Percentiles rank a stretch among this genome's conserved stretches.
These are phyloP conservation scores for Porcisia deanei DNA, from an alignment of 208 protist species.

Conservation along the genomic window DNA sequence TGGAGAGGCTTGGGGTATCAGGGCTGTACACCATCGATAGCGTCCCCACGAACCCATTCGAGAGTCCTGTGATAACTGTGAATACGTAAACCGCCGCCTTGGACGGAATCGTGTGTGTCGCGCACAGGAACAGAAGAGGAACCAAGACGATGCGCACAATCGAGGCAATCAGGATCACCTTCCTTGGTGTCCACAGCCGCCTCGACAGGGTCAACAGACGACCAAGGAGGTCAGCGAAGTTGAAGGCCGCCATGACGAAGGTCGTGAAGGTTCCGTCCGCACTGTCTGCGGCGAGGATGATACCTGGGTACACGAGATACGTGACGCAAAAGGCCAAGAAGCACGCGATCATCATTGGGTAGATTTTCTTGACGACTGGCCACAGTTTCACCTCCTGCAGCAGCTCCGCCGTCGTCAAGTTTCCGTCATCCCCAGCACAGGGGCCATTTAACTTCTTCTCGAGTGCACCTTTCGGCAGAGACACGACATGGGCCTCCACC, in stretches of 20 bases:
- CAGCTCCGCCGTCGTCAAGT: slow-evolving; percentile 61
- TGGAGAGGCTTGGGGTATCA: slow-evolving; percentile 35
- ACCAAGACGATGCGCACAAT: slow-evolving; percentile 60
- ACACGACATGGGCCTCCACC: background rate
- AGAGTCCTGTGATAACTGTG: slow-evolving; percentile 50
- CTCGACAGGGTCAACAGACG: slow-evolving; percentile 51
- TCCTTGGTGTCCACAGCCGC: slow-evolving; percentile 46
- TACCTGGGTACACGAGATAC: slow-evolving; percentile 80
- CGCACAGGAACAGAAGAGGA: slow-evolving; percentile 79
- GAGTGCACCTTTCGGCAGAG: background rate
- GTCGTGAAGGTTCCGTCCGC: slow-evolving; percentile 72
- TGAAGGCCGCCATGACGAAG: slow-evolving; percentile 71
- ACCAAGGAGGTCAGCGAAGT: slow-evolving; percentile 64
- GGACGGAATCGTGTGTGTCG: slow-evolving; percentile 49
- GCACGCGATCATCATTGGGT: slow-evolving; percentile 75
- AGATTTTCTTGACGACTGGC: slow-evolving; percentile 71
- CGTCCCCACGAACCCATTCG: slow-evolving; percentile 80
- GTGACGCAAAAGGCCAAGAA: slow-evolving; percentile 67
- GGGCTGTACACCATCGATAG: slow-evolving; percentile 82
- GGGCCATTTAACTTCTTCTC: background rate
- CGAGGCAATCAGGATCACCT: slow-evolving; percentile 36
- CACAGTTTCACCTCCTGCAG: slow-evolving; percentile 60
- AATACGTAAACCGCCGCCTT: slow-evolving; percentile 57
- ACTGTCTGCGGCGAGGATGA: slow-evolving; percentile 58
- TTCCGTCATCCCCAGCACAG: slow-evolving; percentile 11